Base-by-base conservation (phyloP, 1,284 basidiomycete species). In the Puccinia polysora region DNA sequence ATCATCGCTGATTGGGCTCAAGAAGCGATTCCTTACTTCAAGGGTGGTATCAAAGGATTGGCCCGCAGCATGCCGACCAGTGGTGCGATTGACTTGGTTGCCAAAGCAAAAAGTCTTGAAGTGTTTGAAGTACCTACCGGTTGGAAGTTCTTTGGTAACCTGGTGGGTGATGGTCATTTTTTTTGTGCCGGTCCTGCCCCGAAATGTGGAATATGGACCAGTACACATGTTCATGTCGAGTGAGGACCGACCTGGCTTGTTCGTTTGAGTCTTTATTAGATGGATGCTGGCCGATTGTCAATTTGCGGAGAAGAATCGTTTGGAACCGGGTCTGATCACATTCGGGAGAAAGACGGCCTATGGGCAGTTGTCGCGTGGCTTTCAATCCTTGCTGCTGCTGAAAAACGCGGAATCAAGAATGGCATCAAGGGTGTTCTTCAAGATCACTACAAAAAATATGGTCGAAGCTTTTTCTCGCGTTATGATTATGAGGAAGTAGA, bases 81-180 rank as follows among this genome's bases (percentile, higher is more conserved):
- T 78, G 95, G 91, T 75, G 95, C 96, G 28, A 93, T 98, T 79
- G 96, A 98, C 82, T 85, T 92, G 32, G 95, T 98, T 23, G 96
- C 95, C 18, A 86, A 94, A 84, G 90, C 88, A 80, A 94, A 91
- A 83, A 89, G 89, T n/a, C 81, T 95, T 73, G 91, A 96, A 81
- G 87, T 87, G 80, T 97, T 97, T 79, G 95, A 97, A 81, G 94
- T 97, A 18, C 95, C 95, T 4, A 98, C 95, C 36, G 94, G 95
- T 71, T 97, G 92, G 95, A 98, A 98, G 82, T 98, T 98, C 86
- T 98, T 98, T 79, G 96, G 95, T 67, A 98, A 98, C 83, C 84
- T 98, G 75, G 68, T 71, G 30, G 43, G 59, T 34, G 28, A 18
- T 20, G 6, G n/a, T 0, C 20, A n/a, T 18, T 18, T 38, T 18